Evolutionary conservation across 2,329 filamentous ascomycete species (phyloP), one percentile per base, ranked within the genome.

Genomic region (Microdochium nivale): DNA sequence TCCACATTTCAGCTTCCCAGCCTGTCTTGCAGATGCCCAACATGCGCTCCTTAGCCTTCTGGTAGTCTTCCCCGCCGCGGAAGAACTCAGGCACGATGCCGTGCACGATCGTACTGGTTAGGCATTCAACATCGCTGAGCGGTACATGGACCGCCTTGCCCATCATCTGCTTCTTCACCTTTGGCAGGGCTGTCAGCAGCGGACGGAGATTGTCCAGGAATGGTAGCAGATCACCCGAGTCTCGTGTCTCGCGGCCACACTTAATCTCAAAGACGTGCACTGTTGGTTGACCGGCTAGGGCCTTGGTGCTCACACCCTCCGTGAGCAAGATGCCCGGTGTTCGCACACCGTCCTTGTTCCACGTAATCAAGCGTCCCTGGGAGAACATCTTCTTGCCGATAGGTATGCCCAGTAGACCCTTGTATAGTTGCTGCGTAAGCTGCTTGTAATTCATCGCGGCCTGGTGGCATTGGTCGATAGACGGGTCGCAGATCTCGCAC

Each of bases 151-250:
- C 70, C 1, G 81, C 79, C 65, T 87, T 87, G 11, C 84, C 76
- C 11, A 79, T 78, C 63, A 95, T 81, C 21, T 89, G 80, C 53
- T 77, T 79, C 58, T 82, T 83, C 16, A 73, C 75, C 50, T 83
- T 80, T 1, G 89, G 86, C 0, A 95, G 67, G 13, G 79, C 74
- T 11, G 84, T 79, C 58, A 95, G 82, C 47, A 84, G 73, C 43
- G 76, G 75, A 14, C 87, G 79, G 65, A 94, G 89, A 0, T 73
- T 71, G 3, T 86, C 80, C 2, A 95, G 70, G 62, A 91, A 97
- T 0, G 94, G 91, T 11, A 99, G 74, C 33, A 95, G 76, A 62
- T 97, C 92, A n/a, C 85, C 88, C 16, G 87, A 81, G 60, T 91
- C 84, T 35, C 90, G 81, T 52, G 82, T 80, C 52, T 83, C 78